Conservation (phyloP, 78 protist genomes). For the Dictyostelium brefeldianum region DNA sequence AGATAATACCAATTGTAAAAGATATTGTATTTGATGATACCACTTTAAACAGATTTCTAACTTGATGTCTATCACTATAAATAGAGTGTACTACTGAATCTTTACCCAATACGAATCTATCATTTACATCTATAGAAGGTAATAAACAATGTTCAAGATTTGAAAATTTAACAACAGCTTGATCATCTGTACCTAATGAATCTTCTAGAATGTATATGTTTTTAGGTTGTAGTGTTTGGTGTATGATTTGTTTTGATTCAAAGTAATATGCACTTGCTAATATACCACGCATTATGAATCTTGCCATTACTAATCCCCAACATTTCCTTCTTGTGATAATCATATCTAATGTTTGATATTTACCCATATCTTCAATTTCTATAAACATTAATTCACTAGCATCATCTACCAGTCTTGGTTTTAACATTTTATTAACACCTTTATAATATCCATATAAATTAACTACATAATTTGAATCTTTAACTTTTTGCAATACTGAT, state of each 20-base stretch:
- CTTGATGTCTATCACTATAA: conserved; percentile 20
- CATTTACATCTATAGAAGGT: background rate
- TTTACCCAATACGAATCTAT: conserved; percentile 17
- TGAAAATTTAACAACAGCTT: conserved; percentile 8
- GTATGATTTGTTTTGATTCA: background rate
- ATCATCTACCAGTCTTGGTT: background rate
- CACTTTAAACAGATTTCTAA: conserved; percentile 15
- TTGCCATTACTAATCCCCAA: background rate
- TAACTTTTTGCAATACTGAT: background rate
- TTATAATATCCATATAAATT: background rate
- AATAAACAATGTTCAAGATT: conserved; percentile 16
- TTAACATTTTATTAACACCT: background rate
- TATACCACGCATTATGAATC: conserved; percentile 5
- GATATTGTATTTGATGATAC: background rate
- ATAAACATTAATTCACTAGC: background rate
- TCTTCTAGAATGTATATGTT: background rate
- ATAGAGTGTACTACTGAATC: background rate
- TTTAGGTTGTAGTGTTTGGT: background rate
- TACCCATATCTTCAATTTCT: conserved; percentile 5
- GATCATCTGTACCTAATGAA: background rate
- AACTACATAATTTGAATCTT: background rate
- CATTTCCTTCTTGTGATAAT: background rate
- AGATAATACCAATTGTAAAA: conserved; percentile 11
- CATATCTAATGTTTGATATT: conserved; percentile 19
- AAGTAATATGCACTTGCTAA: background rate